phyloP scores from a whole-genome alignment of 1,284 basidiomycete genomes.

The Exsudoporus floridanus region DNA sequence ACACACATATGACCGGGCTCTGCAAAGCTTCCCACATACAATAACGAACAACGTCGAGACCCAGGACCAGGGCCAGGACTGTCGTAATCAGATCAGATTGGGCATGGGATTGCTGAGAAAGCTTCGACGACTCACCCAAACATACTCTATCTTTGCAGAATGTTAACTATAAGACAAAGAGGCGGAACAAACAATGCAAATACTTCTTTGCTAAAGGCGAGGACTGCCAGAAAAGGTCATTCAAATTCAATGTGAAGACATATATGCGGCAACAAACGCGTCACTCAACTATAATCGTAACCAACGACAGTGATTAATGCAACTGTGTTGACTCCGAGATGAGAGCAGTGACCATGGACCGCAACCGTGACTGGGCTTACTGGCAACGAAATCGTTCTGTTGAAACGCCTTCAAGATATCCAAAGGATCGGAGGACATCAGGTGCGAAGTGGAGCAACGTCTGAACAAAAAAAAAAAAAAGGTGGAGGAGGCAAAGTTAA shows the following conservation, averaged over 20 bases:
- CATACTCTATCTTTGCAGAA: constrained; percentile 2
- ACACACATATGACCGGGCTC: not conserved
- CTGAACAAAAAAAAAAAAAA: no score
- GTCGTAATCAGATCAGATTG: not conserved
- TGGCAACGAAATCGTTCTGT: not conserved
- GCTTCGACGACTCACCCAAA: constrained; percentile 8
- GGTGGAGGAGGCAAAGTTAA: no score
- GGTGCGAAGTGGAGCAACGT: no score
- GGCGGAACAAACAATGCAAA: not conserved
- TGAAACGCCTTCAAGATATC: not conserved
- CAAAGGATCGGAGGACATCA: no score
- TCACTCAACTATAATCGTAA: constrained; percentile 6
- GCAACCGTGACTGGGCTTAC: not conserved
- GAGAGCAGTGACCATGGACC: not conserved
- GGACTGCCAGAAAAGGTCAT: not conserved
- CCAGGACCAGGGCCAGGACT: not conserved
- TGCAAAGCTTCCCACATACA: not conserved
- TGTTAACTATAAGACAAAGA: not conserved
- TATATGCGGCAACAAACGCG: not conserved
- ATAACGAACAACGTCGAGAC: not conserved
- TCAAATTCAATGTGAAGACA: not conserved
- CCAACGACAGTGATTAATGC: not conserved
- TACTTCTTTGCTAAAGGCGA: constrained; percentile 2
- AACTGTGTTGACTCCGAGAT: not conserved
- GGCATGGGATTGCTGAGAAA: no score